Conservation (phyloP, 305 asterid species). For the Fraxinus ornus region DNA sequence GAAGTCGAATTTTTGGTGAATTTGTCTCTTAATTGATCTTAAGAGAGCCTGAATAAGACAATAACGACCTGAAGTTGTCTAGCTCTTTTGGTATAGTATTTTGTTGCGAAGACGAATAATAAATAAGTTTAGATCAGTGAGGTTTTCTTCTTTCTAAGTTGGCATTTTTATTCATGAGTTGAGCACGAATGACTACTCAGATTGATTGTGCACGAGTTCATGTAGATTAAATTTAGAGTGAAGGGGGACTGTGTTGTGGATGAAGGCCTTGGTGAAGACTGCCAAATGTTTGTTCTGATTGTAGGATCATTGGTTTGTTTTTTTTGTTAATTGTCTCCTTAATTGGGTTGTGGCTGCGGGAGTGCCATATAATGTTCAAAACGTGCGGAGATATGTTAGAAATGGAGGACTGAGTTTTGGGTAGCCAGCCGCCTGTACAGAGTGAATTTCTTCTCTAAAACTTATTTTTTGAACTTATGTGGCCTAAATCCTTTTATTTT, state of each 20-base stretch:
- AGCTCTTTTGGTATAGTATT: neutral
- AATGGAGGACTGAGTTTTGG: neutral
- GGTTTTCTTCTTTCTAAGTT: neutral
- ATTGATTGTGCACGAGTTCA: neutral
- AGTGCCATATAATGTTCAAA: neutral
- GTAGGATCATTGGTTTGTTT: neutral
- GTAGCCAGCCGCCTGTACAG: neutral
- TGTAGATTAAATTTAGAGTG: neutral
- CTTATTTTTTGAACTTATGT: slow-evolving; percentile 5
- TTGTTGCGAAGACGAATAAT: neutral
- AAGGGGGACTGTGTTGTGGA: neutral
- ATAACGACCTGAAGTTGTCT: neutral
- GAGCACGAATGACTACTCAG: neutral
- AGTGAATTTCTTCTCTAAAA: slow-evolving; percentile 1
- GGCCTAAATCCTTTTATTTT: neutral
- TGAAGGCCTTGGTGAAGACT: neutral
- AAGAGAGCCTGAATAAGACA: neutral
- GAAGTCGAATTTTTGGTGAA: neutral
- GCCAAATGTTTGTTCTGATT: neutral
- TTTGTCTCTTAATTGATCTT: neutral
- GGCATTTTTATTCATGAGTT: neutral
- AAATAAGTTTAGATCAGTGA: neutral
- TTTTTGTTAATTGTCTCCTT: neutral
- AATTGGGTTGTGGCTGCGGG: neutral
- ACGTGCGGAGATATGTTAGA: neutral